Base-by-base conservation (phyloP, 2,329 filamentous ascomycete species). In the Sarocladiaceae sp. region DNA sequence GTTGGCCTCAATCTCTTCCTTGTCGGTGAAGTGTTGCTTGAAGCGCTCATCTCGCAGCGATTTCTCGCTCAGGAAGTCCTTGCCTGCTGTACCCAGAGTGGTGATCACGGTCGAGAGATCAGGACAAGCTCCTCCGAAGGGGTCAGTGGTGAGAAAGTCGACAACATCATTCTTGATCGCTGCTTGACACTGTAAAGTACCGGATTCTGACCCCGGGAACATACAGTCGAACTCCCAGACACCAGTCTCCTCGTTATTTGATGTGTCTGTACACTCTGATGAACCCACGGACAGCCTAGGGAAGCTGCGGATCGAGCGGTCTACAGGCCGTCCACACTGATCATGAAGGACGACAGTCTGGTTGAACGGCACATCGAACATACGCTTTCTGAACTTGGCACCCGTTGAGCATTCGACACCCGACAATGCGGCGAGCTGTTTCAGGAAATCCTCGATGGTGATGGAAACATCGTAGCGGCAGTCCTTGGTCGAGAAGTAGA, bases 191-290 rank as follows among this genome's bases (percentile, higher is more conserved):
- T 54, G 58, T 47, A 60, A 52, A 0, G 59, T 60, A 0, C 58
- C 57, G 1, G 68, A 67, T 11, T 60, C 59, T 1, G 61, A 59
- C 1, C 65, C 66, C 0, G 69, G 67, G 47, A 69, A 72, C 0
- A 62, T 61, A 50, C 69, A 72, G 23, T 64, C 63, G 54, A 70
- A 70, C 25, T 61, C 58, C 67, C 67, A 70, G 1, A 55, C 57
- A 1, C 67, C 67, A 3, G 56, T 61, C 0, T 53, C 18, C 23
- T 60, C 61, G 17, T 66, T 61, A 1, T 66, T 60, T 4, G 56
- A 51, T 5, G 65, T 57, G 2, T 62, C 58, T 1, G 56, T 56
- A 51, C 69, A 72, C 8, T 60, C 56, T 0, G 65, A 62, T 4
- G 61, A 58, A 2, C 68, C 69, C 6, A 72, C 54, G 2, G 53